Percentiles rank a stretch among this genome's conserved stretches.
Conservation (phyloP, 2,329 filamentous ascomycete genomes). For the Calonectria honghensis region DNA sequence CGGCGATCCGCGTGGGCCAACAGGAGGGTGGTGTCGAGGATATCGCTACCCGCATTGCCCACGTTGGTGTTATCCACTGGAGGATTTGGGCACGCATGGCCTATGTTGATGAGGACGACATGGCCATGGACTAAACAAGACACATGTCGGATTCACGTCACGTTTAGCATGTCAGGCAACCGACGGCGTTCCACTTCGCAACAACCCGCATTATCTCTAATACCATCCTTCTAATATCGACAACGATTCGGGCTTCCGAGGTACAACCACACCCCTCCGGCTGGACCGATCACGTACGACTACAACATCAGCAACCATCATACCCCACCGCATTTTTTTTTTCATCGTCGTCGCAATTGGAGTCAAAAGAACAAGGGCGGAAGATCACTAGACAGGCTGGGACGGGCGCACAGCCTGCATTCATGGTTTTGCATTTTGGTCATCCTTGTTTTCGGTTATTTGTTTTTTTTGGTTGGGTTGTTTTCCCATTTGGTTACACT, state of each 20-base stretch:
- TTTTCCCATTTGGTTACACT: slow-evolving; percentile 16
- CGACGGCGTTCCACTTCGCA: slow-evolving; percentile 16
- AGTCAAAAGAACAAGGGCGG: slow-evolving; percentile 39
- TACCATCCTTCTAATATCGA: slow-evolving; percentile 52
- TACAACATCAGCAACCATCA: slow-evolving; percentile 30
- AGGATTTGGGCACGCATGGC: slow-evolving; percentile 87
- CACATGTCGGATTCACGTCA: neutral
- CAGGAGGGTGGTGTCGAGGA: slow-evolving; percentile 76
- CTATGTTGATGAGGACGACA: slow-evolving; percentile 72
- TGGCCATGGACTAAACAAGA: slow-evolving; percentile 56
- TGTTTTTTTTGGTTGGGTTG: slow-evolving; percentile 30
- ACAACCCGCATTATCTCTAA: slow-evolving; percentile 42
- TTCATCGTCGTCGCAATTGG: slow-evolving; percentile 26
- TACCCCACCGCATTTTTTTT: slow-evolving; percentile 21
- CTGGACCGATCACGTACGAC: slow-evolving; percentile 43
- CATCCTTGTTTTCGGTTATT: slow-evolving; percentile 30
- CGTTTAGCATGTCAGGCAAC: slow-evolving; percentile 9
- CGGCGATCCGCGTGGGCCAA: slow-evolving; percentile 63
- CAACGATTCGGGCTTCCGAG: slow-evolving; percentile 23
- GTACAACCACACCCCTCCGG: slow-evolving; percentile 39
- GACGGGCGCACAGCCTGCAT: slow-evolving; percentile 38
- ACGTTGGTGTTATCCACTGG: slow-evolving; percentile 92
- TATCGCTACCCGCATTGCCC: slow-evolving; percentile 85
- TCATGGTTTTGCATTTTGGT: slow-evolving; percentile 39
- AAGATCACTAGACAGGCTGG: slow-evolving; percentile 34